Conservation (phyloP, 495 filamentous ascomycete genomes). For the Daldinia vernicosa region DNA sequence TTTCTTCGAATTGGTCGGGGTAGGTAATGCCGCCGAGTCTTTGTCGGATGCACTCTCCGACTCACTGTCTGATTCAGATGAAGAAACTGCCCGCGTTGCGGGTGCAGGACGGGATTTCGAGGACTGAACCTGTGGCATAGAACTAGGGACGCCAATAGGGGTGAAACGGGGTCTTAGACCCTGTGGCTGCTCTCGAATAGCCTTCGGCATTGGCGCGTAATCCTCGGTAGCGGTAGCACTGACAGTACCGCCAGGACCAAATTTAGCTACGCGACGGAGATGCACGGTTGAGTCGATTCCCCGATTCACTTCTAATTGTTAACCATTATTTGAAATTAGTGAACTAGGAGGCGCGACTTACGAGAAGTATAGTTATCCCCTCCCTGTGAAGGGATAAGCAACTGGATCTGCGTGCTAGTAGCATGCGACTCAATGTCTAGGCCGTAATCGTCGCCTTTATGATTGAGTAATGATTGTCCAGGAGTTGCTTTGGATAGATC, state of each 20-base stretch:
- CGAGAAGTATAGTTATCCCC: conserved; percentile 54
- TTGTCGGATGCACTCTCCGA: conserved; percentile 46
- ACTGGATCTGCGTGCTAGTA: conserved; percentile 52
- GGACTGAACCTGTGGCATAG: conserved; percentile 2
- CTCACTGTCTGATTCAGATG: conserved; percentile 32
- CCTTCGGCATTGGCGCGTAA: conserved; percentile 39
- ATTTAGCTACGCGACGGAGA: conserved; percentile 54
- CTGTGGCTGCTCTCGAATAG: conserved; percentile 55
- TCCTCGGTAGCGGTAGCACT: conserved; percentile 36
- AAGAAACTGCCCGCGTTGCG: conserved; percentile 1
- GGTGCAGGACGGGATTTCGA: background rate
- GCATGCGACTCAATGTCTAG: conserved; percentile 47
- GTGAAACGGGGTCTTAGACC: conserved; percentile 55
- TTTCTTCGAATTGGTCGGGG: conserved; percentile 20
- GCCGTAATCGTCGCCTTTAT: conserved; percentile 54
- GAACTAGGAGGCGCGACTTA: conserved; percentile 37
- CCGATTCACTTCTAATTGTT: conserved; percentile 44
- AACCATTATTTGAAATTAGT: conserved; percentile 18
- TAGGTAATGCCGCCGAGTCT: conserved; percentile 38
- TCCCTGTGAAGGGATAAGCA: conserved; percentile 53
- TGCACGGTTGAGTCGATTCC: conserved; percentile 55
- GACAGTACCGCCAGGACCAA: conserved; percentile 44
- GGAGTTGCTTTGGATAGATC: conserved; percentile 49
- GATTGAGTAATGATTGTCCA: conserved; percentile 50
- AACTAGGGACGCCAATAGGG: conserved; percentile 52